Conservation (phyloP, 805 yeast genomes). For the Pichia phayaonensis region DNA sequence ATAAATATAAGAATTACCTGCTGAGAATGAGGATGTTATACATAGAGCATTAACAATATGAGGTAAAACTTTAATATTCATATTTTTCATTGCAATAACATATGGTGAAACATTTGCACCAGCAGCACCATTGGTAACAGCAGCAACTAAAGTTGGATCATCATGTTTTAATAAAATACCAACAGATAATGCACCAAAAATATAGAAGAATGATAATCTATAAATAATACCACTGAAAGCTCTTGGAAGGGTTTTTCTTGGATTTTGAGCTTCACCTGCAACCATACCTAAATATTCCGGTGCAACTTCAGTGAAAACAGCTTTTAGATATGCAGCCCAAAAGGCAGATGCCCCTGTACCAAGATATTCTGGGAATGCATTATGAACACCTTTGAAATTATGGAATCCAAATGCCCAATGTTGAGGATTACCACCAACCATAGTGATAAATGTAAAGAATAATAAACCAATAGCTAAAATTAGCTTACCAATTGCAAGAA, state of each 20-base stretch:
- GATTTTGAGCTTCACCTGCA: conserved; percentile 67
- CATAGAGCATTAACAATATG: conserved; percentile 73
- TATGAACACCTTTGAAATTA: conserved; percentile 18
- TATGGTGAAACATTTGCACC: conserved; percentile 80
- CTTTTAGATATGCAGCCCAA: conserved; percentile 58
- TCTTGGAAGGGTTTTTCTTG: conserved; percentile 58
- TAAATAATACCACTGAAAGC: conserved; percentile 72
- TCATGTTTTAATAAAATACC: conserved; percentile 70
- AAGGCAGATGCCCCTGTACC: conserved; percentile 60
- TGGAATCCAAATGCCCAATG: conserved; percentile 34
- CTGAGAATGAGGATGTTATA: conserved; percentile 68
- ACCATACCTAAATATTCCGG: conserved; percentile 83
- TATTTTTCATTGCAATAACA: conserved; percentile 71
- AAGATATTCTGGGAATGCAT: conserved; percentile 47
- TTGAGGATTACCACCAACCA: conserved; percentile 83
- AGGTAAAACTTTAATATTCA: conserved; percentile 62
- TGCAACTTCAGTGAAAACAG: conserved; percentile 69
- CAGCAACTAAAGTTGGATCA: conserved; percentile 51
- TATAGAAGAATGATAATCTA: conserved; percentile 58
- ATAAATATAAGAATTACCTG: conserved; percentile 76
- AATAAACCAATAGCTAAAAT: conserved; percentile 68
- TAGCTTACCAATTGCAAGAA: conserved; percentile 68
- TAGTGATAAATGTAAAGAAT: conserved; percentile 66
- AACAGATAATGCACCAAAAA: conserved; percentile 70
- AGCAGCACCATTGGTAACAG: conserved; percentile 53